phyloP scores from a whole-genome alignment of 306 rosid genomes.

The Prunus salicina region DNA sequence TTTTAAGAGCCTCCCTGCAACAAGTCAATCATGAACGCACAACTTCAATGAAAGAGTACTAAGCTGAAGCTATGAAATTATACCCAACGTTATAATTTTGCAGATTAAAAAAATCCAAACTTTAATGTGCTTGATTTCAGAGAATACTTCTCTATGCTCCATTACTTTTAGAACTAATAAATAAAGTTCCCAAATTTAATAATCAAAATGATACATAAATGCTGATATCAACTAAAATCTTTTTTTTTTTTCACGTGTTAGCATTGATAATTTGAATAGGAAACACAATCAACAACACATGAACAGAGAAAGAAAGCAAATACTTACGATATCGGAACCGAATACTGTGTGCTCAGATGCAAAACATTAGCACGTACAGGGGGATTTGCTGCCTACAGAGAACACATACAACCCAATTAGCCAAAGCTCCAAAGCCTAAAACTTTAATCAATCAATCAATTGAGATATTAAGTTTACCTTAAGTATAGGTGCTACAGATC shows the following conservation, averaged over 20 bases:
- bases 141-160: too few relatives aligned
- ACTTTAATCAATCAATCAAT: neutral
- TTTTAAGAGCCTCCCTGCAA: conserved; percentile 72
- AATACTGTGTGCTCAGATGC: conserved; percentile 68
- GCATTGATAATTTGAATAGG: neutral
- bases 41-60: neutral
- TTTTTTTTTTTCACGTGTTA: neutral
- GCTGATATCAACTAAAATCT: neutral
- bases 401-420: neutral
- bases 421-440: neutral
- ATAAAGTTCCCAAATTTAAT: neutral
- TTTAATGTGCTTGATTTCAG: neutral
- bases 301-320: neutral
- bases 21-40: conserved; percentile 23
- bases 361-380: conserved; percentile 89
- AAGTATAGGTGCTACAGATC: conserved; percentile 66
- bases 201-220: neutral
- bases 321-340: conserved; percentile 68
- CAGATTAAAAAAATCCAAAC: neutral
- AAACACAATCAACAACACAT: neutral
- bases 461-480: conserved; percentile 41
- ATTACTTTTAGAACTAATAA: neutral
- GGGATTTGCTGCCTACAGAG: conserved; percentile 78
- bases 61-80: neutral
- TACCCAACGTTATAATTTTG: neutral